phyloP scores from a whole-genome alignment of 169 alveolate species.

The Besnoitia besnoiti region DNA sequence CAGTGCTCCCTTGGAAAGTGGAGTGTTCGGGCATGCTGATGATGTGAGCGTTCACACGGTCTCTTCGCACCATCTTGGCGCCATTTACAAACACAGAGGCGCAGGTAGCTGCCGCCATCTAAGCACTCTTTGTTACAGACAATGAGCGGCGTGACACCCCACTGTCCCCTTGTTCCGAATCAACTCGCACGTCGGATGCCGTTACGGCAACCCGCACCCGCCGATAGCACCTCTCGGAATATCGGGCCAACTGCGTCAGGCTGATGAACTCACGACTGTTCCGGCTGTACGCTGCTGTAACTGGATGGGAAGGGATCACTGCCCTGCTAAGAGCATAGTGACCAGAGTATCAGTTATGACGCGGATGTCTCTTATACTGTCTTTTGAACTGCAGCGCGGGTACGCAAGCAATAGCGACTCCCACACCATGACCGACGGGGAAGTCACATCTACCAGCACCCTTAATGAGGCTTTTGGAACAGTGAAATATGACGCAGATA shows the following conservation, averaged over 20 bases:
- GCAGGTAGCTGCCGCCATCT: not conserved
- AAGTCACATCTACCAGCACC: not conserved
- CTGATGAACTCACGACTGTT: no score
- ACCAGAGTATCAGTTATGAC: no score
- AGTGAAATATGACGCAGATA: not conserved
- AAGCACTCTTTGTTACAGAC: not conserved
- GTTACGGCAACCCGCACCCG: no score
- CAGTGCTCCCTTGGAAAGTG: not conserved
- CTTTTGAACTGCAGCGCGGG: not conserved
- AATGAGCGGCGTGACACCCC: not conserved
- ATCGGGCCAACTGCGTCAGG: no score
- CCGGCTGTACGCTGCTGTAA: not conserved
- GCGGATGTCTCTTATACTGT: not conserved
- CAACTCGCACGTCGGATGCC: no score
- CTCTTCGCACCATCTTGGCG: no score
- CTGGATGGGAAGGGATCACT: not conserved
- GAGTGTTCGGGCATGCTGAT: not conserved
- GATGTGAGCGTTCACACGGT: no score
- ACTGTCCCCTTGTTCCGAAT: no score
- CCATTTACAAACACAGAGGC: not conserved
- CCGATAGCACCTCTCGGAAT: no score
- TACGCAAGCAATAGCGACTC: not conserved
- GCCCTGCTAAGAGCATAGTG: no score
- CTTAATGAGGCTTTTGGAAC: not conserved
- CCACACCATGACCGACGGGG: not conserved